Conservation (phyloP, 2,329 filamentous ascomycete genomes). For the Arthroderma sp. region DNA sequence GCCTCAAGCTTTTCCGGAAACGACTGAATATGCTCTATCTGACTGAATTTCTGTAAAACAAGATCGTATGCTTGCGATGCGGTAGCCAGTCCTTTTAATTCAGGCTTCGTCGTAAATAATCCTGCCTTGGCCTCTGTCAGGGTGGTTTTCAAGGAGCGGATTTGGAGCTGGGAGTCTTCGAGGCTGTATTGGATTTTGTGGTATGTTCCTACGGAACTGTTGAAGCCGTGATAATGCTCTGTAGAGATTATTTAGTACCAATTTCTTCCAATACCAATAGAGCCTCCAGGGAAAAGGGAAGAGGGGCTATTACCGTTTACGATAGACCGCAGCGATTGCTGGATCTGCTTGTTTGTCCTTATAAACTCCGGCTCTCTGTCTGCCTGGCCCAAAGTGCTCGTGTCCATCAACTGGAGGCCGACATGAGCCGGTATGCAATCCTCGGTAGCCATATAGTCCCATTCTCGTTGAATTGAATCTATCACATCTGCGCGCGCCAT, state of each 20-base stretch:
- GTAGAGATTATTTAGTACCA: slow-evolving; percentile 7
- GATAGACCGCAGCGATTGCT: slow-evolving; percentile 82
- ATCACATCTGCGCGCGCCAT: slow-evolving; percentile 43
- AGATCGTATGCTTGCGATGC: slow-evolving; percentile 84
- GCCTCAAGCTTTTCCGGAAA: slow-evolving; percentile 89
- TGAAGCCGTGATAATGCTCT: slow-evolving; percentile 98
- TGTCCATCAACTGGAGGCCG: slow-evolving; percentile 86
- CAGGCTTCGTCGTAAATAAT: slow-evolving; percentile 73
- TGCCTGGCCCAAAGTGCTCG: slow-evolving; percentile 81
- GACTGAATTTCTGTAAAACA: slow-evolving; percentile 67
- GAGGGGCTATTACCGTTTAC: slow-evolving; percentile 51
- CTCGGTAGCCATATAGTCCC: slow-evolving; percentile 79
- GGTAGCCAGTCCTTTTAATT: slow-evolving; percentile 77
- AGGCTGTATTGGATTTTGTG: slow-evolving; percentile 97
- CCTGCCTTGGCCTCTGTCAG: slow-evolving; percentile 66
- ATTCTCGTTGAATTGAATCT: slow-evolving; percentile 72
- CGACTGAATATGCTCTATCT: slow-evolving; percentile 75
- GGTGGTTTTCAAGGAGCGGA: slow-evolving; percentile 72
- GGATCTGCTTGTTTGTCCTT: slow-evolving; percentile 72
- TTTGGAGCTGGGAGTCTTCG: slow-evolving; percentile 71
- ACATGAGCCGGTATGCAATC: slow-evolving; percentile 89
- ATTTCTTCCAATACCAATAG: slow-evolving; percentile 8
- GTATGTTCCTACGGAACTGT: slow-evolving; percentile 96
- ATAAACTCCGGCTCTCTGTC: slow-evolving; percentile 78
- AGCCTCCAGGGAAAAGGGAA: neutral